Evolutionary conservation across 2,329 filamentous ascomycete species (phyloP).

Genomic region (Aureobasidium uvarum): DNA sequence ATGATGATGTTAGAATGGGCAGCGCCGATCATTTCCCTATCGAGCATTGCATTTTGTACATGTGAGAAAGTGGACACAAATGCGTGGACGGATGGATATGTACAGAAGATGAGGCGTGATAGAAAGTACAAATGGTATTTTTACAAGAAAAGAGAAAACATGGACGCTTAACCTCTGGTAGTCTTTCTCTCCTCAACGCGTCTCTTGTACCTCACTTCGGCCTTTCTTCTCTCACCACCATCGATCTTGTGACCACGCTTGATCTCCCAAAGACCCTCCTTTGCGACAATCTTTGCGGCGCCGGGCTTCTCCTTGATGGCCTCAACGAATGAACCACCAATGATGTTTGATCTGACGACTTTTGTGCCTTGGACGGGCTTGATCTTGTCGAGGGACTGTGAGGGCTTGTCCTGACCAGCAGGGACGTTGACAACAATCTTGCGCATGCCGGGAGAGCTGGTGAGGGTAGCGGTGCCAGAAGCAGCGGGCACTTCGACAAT

Average conservation of each 20-base stretch:
- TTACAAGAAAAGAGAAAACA: background rate
- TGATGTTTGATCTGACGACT: slow-evolving; percentile 65
- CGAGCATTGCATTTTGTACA: background rate
- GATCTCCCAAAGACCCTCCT: slow-evolving; percentile 92
- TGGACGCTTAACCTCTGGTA: slow-evolving; percentile 43
- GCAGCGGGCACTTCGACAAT: slow-evolving; percentile 55
- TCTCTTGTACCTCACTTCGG: slow-evolving; percentile 83
- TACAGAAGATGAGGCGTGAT: background rate
- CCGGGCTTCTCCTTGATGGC: slow-evolving; percentile 62
- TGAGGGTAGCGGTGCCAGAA: slow-evolving; percentile 48
- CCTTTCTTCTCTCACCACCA: slow-evolving; percentile 87
- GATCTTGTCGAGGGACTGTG: slow-evolving; percentile 46
- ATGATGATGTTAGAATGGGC: slow-evolving; percentile 11
- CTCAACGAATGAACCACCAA: slow-evolving; percentile 72
- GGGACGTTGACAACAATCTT: slow-evolving; percentile 61
- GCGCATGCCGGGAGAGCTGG: slow-evolving; percentile 54
- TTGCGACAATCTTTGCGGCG: slow-evolving; percentile 65
- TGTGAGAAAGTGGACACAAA: background rate
- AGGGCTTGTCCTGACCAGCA: slow-evolving; percentile 51
- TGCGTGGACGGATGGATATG: background rate
- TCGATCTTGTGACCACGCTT: slow-evolving; percentile 87
- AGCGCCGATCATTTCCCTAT: slow-evolving; percentile 8
- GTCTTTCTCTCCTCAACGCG: slow-evolving; percentile 76
- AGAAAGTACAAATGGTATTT: slow-evolving; percentile 16
- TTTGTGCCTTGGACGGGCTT: slow-evolving; percentile 63